Percentiles rank a stretch among this genome's conserved stretches.
These are phyloP conservation scores for Aphanomyces astaci DNA, from an alignment of 352 stramenopile species.

Conservation along the genomic window DNA sequence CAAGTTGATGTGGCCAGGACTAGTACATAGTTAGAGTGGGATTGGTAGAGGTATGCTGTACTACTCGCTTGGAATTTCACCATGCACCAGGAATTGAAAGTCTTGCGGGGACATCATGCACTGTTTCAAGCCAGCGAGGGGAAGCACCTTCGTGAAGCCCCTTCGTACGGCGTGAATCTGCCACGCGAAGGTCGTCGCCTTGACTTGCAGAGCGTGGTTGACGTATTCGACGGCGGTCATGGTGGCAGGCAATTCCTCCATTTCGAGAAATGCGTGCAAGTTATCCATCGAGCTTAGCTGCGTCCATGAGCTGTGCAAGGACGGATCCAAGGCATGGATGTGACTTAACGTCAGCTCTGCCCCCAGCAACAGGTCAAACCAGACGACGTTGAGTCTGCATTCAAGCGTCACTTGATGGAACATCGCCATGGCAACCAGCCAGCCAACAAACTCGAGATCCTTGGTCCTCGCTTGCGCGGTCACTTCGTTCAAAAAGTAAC, in stretches of 20 bases:
- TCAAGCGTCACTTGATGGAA: conserved; percentile 8
- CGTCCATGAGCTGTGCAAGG: background rate
- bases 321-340: background rate
- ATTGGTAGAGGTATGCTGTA: background rate
- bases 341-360: background rate
- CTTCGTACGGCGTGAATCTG: background rate
- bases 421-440: conserved; percentile 11
- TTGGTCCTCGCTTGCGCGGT: background rate
- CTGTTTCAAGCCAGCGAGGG: background rate
- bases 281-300: background rate
- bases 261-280: conserved; percentile 2
- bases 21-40: background rate
- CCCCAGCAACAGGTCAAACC: conserved; percentile 3
- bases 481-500: conserved; percentile 15
- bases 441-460: background rate
- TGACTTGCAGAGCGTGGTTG: background rate
- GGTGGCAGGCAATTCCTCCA: conserved; percentile 3
- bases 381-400: background rate
- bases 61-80: background rate
- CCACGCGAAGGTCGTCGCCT: background rate
- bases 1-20: background rate
- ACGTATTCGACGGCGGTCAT: conserved; percentile 12
- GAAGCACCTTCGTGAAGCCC: conserved; percentile 2
- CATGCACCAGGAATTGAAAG: background rate
- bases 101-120: background rate